phyloP scores from a whole-genome alignment of 2,329 filamentous ascomycete species.

The Leptographium procerum region DNA sequence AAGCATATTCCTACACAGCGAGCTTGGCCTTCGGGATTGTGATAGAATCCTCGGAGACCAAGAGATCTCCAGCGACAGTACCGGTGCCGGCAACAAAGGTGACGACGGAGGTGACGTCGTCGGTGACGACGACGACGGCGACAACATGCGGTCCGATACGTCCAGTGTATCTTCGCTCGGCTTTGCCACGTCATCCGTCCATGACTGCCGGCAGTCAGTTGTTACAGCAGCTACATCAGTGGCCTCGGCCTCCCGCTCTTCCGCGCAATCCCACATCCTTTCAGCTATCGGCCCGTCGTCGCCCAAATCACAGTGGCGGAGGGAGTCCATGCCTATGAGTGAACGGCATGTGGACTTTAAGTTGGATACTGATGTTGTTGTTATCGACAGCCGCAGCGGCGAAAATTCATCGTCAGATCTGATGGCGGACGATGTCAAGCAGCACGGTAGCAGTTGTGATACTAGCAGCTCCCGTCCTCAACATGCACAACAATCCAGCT shows the following conservation, averaged over 20 bases:
- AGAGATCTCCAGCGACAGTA: constrained; percentile 1
- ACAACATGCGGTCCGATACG: neutral
- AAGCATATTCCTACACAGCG: neutral
- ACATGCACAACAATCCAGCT: constrained; percentile 12
- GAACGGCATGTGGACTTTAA: constrained; percentile 10
- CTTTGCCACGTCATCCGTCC: constrained; percentile 20
- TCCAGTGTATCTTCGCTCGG: constrained; percentile 22
- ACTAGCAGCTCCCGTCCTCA: constrained; percentile 2
- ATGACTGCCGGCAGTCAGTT: constrained; percentile 25
- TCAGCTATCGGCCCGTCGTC: constrained; percentile 8
- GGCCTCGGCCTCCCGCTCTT: constrained; percentile 22
- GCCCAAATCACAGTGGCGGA: neutral
- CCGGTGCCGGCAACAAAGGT: neutral
- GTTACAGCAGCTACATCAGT: constrained; percentile 29
- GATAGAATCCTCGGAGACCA: neutral
- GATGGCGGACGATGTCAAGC: too few relatives aligned
- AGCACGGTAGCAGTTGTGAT: neutral
- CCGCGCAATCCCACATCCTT: constrained; percentile 14
- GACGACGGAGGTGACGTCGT: constrained; percentile 10
- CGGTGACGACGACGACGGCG: constrained; percentile 10
- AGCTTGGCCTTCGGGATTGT: neutral
- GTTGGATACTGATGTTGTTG: neutral
- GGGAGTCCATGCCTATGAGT: neutral
- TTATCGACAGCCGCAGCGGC: neutral
- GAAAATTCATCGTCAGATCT: neutral